Conservation (phyloP, 805 yeast genomes). For the Kodamaea restingae region DNA sequence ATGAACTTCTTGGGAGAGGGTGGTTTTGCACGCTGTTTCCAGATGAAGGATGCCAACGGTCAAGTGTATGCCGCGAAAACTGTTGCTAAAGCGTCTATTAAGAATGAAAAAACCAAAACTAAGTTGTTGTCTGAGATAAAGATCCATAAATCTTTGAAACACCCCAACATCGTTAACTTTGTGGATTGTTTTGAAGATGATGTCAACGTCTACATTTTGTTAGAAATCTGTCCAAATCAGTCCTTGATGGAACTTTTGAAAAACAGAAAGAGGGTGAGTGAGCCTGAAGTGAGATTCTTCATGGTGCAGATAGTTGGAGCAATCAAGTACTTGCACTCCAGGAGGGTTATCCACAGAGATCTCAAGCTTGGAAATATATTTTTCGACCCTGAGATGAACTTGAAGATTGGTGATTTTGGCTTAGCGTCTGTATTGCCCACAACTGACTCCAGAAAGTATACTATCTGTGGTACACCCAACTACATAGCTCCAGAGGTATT, state of each 20-base stretch:
- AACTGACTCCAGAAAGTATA: constrained; percentile 69
- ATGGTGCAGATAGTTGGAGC: constrained; percentile 95
- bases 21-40: constrained; percentile 98
- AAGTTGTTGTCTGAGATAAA: constrained; percentile 90
- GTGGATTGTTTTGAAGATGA: constrained; percentile 97
- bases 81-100: constrained; percentile 92
- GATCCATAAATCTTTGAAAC: constrained; percentile 86
- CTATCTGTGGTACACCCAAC: constrained; percentile 98
- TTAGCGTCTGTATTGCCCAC: constrained; percentile 89
- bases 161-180: constrained; percentile 86
- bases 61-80: constrained; percentile 93
- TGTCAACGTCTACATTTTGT: constrained; percentile 83
- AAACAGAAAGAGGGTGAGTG: constrained; percentile 77
- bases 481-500: constrained; percentile 98
- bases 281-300: constrained; percentile 86
- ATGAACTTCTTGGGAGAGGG: constrained; percentile 95
- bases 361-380: constrained; percentile 93
- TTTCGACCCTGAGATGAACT: constrained; percentile 88
- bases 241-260: constrained; percentile 89
- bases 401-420: constrained; percentile 97
- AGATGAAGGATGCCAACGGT: constrained; percentile 88
- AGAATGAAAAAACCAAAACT: constrained; percentile 81
- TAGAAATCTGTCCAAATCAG: constrained; percentile 94
- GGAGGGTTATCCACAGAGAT: constrained; percentile 94
- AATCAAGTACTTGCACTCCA: constrained; percentile 82